A percentile compares a stretch with the other conserved stretches of the same genome.
Evolutionary conservation across 2,329 filamentous ascomycete species (phyloP).

Genomic region (Hymenoscyphus fraxineus): DNA sequence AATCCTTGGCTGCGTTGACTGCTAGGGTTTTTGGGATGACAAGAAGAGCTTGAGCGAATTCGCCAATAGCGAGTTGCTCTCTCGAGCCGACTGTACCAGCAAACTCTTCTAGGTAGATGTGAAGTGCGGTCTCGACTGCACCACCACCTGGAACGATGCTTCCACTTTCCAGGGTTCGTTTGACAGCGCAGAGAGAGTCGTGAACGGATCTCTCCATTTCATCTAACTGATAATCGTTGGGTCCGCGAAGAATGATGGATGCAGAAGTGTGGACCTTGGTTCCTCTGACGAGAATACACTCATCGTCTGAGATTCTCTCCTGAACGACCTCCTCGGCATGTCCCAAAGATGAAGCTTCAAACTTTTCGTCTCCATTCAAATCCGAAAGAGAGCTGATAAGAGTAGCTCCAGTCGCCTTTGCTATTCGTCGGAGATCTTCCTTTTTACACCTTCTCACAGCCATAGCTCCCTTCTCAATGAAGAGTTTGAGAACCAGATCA

Average conservation of each 20-base stretch:
- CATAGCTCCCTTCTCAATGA: slow-evolving; percentile 93
- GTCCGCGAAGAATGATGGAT: slow-evolving; percentile 90
- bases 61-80: slow-evolving; percentile 95
- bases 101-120: slow-evolving; percentile 99
- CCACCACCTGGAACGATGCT: slow-evolving; percentile 95
- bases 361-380: slow-evolving; percentile 94
- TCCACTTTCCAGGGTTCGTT: slow-evolving; percentile 93
- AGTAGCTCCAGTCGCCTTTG: slow-evolving; percentile 91
- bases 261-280: slow-evolving; percentile 92
- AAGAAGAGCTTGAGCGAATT: slow-evolving; percentile 92
- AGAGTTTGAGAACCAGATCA: slow-evolving; percentile 89
- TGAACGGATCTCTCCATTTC: slow-evolving; percentile 99
- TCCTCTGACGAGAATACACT: slow-evolving; percentile 95
- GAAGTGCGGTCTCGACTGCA: slow-evolving; percentile 95
- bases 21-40: slow-evolving; percentile 94
- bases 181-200: slow-evolving; percentile 93
- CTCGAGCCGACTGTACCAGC: slow-evolving; percentile 94
- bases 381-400: slow-evolving; percentile 91
- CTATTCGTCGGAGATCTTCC: slow-evolving; percentile 93
- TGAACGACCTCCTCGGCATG: slow-evolving; percentile 95
- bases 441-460: slow-evolving; percentile 96
- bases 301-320: slow-evolving; percentile 97
- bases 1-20: slow-evolving; percentile 95
- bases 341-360: slow-evolving; percentile 84
- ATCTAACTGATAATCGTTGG: slow-evolving; percentile 94